Percentiles rank a stretch among this genome's conserved stretches.
phyloP scores from a whole-genome alignment of 2,329 filamentous ascomycete genomes.

The Fusarium hainanense region DNA sequence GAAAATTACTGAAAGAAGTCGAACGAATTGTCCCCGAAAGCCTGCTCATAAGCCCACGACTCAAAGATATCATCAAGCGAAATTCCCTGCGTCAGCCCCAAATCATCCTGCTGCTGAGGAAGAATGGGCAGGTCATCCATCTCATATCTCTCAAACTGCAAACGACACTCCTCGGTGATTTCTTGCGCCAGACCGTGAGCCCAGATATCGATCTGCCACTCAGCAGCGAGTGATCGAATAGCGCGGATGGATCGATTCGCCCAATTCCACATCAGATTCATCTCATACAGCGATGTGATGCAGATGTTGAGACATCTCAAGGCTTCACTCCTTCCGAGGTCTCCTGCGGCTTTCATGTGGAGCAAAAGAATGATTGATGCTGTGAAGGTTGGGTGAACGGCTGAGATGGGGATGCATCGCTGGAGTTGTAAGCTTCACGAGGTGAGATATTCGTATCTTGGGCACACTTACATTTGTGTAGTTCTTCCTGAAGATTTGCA shows the following conservation, averaged over 20 bases:
- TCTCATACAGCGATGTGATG: conserved; percentile 28
- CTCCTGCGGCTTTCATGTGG: conserved; percentile 13
- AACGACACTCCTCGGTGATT: conserved; percentile 13
- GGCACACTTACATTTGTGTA: conserved; percentile 14
- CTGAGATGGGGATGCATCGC: conserved; percentile 29
- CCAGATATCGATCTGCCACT: conserved; percentile 31
- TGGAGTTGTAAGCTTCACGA: background rate
- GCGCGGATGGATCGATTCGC: conserved; percentile 30
- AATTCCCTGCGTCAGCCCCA: background rate
- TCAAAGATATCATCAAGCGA: conserved; percentile 33
- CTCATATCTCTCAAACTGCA: conserved; percentile 33
- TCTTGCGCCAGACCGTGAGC: conserved; percentile 21
- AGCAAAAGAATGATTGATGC: conserved; percentile 34
- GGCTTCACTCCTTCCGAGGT: background rate
- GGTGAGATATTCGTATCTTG: accelerated
- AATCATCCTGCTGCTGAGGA: background rate
- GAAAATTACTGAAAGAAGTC: conserved; percentile 17
- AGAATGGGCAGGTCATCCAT: background rate
- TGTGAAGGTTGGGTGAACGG: conserved; percentile 30
- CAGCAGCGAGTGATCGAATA: conserved; percentile 20
- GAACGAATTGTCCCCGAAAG: conserved; percentile 19
- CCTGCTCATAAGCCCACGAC: conserved; percentile 33
- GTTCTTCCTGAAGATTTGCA: conserved; percentile 34
- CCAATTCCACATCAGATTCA: conserved; percentile 38
- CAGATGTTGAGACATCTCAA: conserved; percentile 28